These are phyloP conservation scores for Torulaspora maleeae DNA, from an alignment of 805 yeast genomes.

Conservation along the genomic window DNA sequence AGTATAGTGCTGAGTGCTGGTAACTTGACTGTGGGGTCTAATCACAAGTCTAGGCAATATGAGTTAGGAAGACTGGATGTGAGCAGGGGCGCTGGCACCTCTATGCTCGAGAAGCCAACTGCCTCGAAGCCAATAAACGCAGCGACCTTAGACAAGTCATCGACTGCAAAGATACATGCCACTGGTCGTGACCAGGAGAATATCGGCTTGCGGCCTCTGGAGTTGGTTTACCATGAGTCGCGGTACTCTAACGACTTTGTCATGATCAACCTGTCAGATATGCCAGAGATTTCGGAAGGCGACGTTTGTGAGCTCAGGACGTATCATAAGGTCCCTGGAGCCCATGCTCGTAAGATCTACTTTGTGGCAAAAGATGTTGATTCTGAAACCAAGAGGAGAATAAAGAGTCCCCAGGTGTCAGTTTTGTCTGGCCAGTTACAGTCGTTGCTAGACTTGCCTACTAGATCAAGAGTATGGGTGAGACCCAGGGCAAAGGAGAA, in stretches of 20 bases:
- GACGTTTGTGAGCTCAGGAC: conserved; percentile 68
- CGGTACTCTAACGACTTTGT: conserved; percentile 56
- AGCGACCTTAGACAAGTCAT: not conserved
- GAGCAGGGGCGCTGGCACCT: conserved; percentile 6
- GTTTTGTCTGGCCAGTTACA: conserved; percentile 58
- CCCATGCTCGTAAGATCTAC: conserved; percentile 20
- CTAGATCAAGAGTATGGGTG: conserved; percentile 62
- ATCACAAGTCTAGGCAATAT: conserved; percentile 5
- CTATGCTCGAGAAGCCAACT: not conserved
- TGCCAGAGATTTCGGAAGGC: conserved; percentile 68
- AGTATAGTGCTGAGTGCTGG: conserved; percentile 27
- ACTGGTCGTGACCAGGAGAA: not conserved
- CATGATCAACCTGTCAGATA: conserved; percentile 50
- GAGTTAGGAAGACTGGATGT: conserved; percentile 1
- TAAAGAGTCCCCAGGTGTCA: conserved; percentile 45
- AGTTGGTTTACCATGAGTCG: conserved; percentile 55
- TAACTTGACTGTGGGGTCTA: conserved; percentile 26
- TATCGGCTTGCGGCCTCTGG: conserved; percentile 21
- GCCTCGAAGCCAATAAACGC: not conserved
- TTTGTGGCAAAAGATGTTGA: conserved; percentile 21
- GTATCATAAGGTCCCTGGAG: conserved; percentile 32
- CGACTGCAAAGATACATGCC: not conserved
- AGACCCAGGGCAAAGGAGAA: conserved; percentile 41
- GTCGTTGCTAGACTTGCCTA: conserved; percentile 55
- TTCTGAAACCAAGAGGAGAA: conserved; percentile 27